Base-by-base conservation (phyloP, 805 yeast genomes). In the Saturnispora sanitii region DNA sequence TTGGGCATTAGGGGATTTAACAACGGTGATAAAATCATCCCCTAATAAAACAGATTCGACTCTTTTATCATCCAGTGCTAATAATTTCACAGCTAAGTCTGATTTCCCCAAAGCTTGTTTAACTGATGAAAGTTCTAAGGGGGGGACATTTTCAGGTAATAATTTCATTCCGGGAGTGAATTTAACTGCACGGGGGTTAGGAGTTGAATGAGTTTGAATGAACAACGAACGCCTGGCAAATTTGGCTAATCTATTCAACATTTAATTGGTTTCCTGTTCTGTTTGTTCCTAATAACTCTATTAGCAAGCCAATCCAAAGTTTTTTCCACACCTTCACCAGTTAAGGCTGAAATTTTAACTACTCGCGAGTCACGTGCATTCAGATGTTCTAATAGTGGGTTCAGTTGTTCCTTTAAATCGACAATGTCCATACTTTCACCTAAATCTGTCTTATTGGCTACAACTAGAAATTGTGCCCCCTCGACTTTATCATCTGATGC, bases 371-470 rank as follows among this genome's bases (percentile, higher is more conserved):
- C 98, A 31, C 96, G 74, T 0, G 97, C 98, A 53, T 83, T 82
- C 53, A 90, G 63, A 53, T 79, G 77, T 67, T 83, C 79, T 38
- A 96, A 83, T 53, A 83, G 74, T 56, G 80, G 69, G 66, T 92
- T 77, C 69, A 90, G 73, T 49, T 90, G 64, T 71, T 92, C 74
- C 67, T 90, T 79, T 55, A 92, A 71, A 60, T 82, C 82, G 49
- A 77, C 83, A 16, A 82, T 79, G 55, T 82, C 90, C 60, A 82
- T 78, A 22, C 45, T 52, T 15, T 54, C 50, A 11, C 74, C 76
- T 27, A 77, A 58, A 55, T 92, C 97, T 64, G 88, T 96, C 58
- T 92, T 92, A 59, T 92, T 90, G 6, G 96, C 97, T 54, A 90
- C 68, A 96, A 90, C 90, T 43, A 90, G 67, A 8, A 90, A 77